phyloP scores from a whole-genome alignment of 257 asterid species.

The Verbena officinalis region DNA sequence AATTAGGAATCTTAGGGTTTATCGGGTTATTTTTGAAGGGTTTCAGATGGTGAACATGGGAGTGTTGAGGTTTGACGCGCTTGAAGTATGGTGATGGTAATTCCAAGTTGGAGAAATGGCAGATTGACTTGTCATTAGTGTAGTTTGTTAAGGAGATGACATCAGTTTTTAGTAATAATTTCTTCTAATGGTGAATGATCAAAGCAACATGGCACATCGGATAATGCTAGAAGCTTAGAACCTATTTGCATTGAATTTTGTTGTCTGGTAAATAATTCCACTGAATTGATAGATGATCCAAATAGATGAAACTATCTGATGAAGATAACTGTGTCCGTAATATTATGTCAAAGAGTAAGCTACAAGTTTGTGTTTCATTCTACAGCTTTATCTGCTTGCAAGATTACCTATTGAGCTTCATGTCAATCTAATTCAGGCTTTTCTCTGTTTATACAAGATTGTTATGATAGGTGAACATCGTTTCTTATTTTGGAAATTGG shows the following conservation, averaged over 20 bases:
- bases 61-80: constrained; percentile 3
- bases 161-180: background rate
- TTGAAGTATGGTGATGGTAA: background rate
- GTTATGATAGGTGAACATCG: background rate
- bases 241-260: background rate
- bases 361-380: constrained; percentile 7
- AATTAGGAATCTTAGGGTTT: constrained; percentile 29
- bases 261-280: background rate
- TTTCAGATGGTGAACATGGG: constrained; percentile 20
- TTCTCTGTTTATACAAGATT: background rate
- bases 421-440: background rate
- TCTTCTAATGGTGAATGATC: background rate
- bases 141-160: background rate
- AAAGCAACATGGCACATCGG: background rate
- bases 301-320: background rate
- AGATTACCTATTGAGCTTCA: background rate
- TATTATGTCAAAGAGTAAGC: background rate
- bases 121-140: constrained; percentile 4
- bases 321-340: constrained; percentile 2
- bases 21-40: constrained; percentile 12
- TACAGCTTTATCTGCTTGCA: background rate
- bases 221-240: background rate
- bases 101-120: constrained; percentile 2
- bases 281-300: constrained; percentile 1
- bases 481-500: background rate